Evolutionary conservation across 169 alveolate genomes (phyloP), one percentile per base, ranked within the genome.

Genomic region (Nephromyces sp.): DNA sequence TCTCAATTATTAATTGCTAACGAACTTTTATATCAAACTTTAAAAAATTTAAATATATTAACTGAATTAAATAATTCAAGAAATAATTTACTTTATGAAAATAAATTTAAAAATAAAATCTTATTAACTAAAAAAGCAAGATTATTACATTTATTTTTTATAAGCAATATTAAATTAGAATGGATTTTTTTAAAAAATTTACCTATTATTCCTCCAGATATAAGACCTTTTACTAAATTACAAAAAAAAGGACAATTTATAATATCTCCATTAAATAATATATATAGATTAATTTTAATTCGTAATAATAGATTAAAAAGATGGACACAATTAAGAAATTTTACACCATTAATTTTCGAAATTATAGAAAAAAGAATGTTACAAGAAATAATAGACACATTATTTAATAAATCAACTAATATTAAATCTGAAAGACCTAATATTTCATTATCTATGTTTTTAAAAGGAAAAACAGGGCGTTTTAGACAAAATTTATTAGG

Each of bases 401-500:
- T 30, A 33, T 22, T 77, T 21, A 28, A 3, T 15, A 66, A n/a
- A 53, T 3, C 22, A 28, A 51, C n/a, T 29, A 30, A 74, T 3
- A 22, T 43, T 22, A 28, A 22, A 25, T 32, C 64, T 22, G 70
- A 29, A 25, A 2, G 70, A 25, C 24, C 29, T 67, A 63, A 4
- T 34, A 4, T 1, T 3, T 67, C 71, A 67, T 67, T 76, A 74
- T 76, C 77, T 32, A 21, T 66, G 2, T 29, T 24, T 2, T 8
- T 74, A 75, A 62, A 64, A 27, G 72, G 83, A 1, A 78, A 74
- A 74, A 68, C 32, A 51, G 81, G 81, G 25, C 21, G 32, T 25
- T 79, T 76, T 62, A 66, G 75, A 79, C 84, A 79, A 52, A 52
- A 52, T 74, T 29, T 79, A 68, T 76, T 79, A 75, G 85, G 85